Evolutionary conservation across 768 basidiomycete species (phyloP).

Genomic region (Gymnopilus dilepis): DNA sequence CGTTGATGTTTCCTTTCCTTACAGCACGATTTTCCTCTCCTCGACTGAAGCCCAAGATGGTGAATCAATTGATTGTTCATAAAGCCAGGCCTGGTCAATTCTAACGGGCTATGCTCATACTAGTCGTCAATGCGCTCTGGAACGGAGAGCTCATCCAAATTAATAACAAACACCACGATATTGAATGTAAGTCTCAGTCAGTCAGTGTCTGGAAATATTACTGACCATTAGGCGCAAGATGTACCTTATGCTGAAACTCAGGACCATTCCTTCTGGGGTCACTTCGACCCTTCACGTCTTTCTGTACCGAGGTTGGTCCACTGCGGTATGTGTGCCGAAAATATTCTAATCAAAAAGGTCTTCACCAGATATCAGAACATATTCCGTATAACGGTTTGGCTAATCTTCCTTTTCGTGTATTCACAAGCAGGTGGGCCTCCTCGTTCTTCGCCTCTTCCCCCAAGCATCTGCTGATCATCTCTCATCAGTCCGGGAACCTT

Average conservation of each 20-base stretch:
- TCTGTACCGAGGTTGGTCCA: conserved; percentile 70
- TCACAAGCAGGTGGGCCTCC: conserved; percentile 74
- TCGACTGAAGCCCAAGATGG: conserved; percentile 86
- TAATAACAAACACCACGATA: conserved; percentile 74
- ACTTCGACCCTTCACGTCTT: conserved; percentile 77
- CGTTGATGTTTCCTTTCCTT: background rate
- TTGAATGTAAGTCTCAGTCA: conserved; percentile 65
- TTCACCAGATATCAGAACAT: conserved; percentile 78
- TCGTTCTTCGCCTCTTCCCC: background rate
- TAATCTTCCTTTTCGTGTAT: conserved; percentile 79
- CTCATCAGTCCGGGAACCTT: conserved; percentile 70
- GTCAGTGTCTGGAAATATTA: background rate
- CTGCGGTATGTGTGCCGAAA: conserved; percentile 7
- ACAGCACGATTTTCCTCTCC: conserved; percentile 81
- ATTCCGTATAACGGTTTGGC: conserved; percentile 78
- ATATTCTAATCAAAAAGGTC: background rate
- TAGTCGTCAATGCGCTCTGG: conserved; percentile 87
- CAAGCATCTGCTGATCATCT: background rate
- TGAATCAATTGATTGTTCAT: conserved; percentile 32
- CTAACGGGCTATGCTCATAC: background rate
- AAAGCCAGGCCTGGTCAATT: background rate
- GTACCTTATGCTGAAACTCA: conserved; percentile 66
- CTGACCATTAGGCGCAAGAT: conserved; percentile 46
- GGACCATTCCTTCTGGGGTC: conserved; percentile 64
- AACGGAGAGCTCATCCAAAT: conserved; percentile 80